These are phyloP conservation scores for Umbilicus rupestris DNA, from an alignment of 164 flowering plant species.

Conservation along the genomic window DNA sequence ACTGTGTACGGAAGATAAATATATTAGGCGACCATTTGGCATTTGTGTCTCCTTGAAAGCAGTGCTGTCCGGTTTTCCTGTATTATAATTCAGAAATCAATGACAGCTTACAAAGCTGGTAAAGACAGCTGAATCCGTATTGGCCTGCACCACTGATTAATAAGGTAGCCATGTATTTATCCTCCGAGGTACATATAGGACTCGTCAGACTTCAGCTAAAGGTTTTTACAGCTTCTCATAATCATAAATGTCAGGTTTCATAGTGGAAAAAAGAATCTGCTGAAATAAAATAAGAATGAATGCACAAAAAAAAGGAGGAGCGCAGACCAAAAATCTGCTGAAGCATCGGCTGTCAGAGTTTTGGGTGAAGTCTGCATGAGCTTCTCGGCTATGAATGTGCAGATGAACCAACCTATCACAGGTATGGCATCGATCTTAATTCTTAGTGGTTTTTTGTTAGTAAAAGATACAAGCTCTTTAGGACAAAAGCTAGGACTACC, in stretches of 20 bases:
- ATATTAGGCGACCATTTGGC: neutral
- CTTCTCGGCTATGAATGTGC: slow-evolving; percentile 59
- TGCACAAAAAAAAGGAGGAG: neutral
- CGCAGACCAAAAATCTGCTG: slow-evolving; percentile 55
- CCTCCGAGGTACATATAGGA: slow-evolving; percentile 38
- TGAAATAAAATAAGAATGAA: neutral
- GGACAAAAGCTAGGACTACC: too few species aligned
- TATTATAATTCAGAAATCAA: neutral
- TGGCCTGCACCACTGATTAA: slow-evolving; percentile 65
- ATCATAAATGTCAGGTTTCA: neutral
- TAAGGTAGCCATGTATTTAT: slow-evolving; percentile 60
- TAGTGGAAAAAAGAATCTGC: neutral
- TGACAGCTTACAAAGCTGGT: slow-evolving; percentile 38
- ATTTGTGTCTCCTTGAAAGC: too few species aligned
- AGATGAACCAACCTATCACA: slow-evolving; percentile 42
- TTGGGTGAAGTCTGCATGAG: slow-evolving; percentile 39
- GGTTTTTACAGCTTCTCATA: neutral
- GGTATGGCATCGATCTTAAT: too few species aligned
- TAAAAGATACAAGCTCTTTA: too few species aligned
- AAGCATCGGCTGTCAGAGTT: slow-evolving; percentile 45
- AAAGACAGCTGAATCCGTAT: slow-evolving; percentile 57
- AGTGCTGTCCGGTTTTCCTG: too few species aligned
- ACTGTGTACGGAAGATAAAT: slow-evolving; percentile 26
- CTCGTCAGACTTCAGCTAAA: slow-evolving; percentile 44
- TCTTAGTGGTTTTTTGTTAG: too few species aligned